Percentiles rank a stretch among this genome's conserved stretches.
These are phyloP conservation scores for Camelina laxa DNA, from an alignment of 345 rosid species.

Conservation along the genomic window DNA sequence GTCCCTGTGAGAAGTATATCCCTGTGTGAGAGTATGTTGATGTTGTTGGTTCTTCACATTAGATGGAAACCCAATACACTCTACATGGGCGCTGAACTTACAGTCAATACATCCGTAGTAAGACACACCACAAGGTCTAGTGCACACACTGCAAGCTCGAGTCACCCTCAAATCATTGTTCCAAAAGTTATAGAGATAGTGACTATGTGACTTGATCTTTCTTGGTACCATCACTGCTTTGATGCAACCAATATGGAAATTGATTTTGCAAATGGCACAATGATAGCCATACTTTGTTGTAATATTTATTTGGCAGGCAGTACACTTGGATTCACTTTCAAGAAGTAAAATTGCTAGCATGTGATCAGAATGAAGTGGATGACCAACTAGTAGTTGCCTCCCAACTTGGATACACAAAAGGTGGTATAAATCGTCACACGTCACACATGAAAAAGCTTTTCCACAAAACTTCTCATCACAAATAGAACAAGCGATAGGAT, in stretches of 20 bases:
- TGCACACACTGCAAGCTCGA: neutral
- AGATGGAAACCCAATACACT: slow-evolving; percentile 6
- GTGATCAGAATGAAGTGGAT: slow-evolving; percentile 28
- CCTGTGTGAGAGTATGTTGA: slow-evolving; percentile 2
- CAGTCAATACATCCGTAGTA: slow-evolving; percentile 19
- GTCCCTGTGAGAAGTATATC: neutral
- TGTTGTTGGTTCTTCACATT: neutral
- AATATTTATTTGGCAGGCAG: neutral
- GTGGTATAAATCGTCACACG: neutral
- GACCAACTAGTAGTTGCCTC: neutral
- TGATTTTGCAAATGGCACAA: neutral
- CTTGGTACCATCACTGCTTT: neutral
- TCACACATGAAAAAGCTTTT: neutral
- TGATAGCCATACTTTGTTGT: neutral
- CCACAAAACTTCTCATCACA: neutral
- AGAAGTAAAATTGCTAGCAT: neutral
- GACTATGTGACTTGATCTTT: neutral
- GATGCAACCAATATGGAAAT: neutral
- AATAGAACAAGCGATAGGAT: neutral
- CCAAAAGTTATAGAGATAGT: slow-evolving; percentile 7
- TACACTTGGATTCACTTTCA: slow-evolving; percentile 13
- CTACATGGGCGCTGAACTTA: neutral
- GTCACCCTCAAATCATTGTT: neutral
- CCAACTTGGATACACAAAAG: neutral
- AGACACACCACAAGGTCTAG: slow-evolving; percentile 9